These are phyloP conservation scores for Amanita muscaria DNA, from an alignment of 768 basidiomycete genomes.

Conservation along the genomic window DNA sequence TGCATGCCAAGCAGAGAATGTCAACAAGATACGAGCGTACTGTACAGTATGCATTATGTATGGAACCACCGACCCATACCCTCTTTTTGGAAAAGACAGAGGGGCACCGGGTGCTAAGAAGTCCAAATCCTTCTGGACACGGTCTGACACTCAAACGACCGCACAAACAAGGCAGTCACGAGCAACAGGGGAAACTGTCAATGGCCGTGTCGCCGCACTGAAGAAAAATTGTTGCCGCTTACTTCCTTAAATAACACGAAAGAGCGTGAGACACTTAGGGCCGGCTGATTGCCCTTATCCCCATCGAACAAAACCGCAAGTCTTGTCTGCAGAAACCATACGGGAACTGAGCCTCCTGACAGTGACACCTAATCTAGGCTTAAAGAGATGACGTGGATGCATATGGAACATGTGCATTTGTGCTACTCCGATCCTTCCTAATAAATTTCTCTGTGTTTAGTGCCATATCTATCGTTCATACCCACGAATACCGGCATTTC, in stretches of 20 bases:
- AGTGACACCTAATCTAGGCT: background rate
- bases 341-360: too few relatives aligned
- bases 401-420: too few relatives aligned
- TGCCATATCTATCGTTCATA: background rate
- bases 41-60: too few relatives aligned
- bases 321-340: too few relatives aligned
- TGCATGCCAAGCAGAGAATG: background rate
- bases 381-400: too few relatives aligned
- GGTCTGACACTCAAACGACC: constrained; percentile 86
- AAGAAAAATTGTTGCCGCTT: constrained; percentile 18
- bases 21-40: background rate
- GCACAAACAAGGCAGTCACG: constrained; percentile 54
- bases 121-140: constrained; percentile 68
- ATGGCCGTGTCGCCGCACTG: constrained; percentile 82
- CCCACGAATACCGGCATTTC: background rate
- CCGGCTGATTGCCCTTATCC: constrained; percentile 19
- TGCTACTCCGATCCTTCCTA: too few relatives aligned
- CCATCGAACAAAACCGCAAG: too few relatives aligned
- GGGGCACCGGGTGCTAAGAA: constrained; percentile 74
- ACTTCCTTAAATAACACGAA: constrained; percentile 10
- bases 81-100: constrained; percentile 32
- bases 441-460: too few relatives aligned
- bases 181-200: constrained; percentile 79
- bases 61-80: constrained; percentile 76
- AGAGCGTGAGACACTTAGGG: constrained; percentile 33